A percentile compares a stretch with the other conserved stretches of the same genome.
Evolutionary conservation across 2,329 filamentous ascomycete species (phyloP).

Genomic region (Xylaria digitata): DNA sequence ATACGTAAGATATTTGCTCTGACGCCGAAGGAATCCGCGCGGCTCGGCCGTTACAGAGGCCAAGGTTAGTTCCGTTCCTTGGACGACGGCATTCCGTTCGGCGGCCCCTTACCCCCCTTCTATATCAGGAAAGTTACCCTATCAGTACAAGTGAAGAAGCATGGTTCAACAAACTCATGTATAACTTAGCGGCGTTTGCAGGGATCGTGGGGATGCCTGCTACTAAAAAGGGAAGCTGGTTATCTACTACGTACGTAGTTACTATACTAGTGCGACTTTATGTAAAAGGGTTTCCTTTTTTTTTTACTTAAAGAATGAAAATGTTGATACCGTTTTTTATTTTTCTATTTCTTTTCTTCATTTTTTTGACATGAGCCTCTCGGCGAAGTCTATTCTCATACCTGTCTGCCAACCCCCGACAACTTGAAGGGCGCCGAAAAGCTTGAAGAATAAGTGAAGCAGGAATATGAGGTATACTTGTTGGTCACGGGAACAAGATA

Average conservation of each 20-base stretch:
- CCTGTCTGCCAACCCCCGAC: background rate
- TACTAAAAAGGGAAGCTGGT: conserved; percentile 26
- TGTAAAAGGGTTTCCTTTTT: background rate
- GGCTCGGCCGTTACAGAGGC: conserved; percentile 20
- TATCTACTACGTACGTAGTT: background rate
- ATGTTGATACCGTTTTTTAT: background rate
- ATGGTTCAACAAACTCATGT: background rate
- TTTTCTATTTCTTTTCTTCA: background rate
- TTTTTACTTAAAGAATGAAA: background rate
- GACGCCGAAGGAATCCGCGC: conserved; percentile 36
- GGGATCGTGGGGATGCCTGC: conserved; percentile 9
- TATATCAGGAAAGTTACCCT: conserved; percentile 6
- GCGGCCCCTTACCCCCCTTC: background rate
- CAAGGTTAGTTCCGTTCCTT: conserved; percentile 20
- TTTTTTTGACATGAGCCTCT: background rate
- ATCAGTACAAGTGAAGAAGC: background rate
- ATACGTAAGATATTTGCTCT: conserved; percentile 33
- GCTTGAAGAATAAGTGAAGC: background rate
- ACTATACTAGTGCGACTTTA: background rate
- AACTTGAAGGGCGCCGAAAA: background rate
- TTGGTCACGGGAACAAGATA: background rate
- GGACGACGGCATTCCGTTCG: conserved; percentile 14
- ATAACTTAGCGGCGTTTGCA: conserved; percentile 8
- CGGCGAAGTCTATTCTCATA: background rate
- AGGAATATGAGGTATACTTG: background rate